A percentile compares a stretch with the other conserved stretches of the same genome.
Conservation (phyloP, 345 rosid species). For the Eucalyptus erythrocorys region DNA sequence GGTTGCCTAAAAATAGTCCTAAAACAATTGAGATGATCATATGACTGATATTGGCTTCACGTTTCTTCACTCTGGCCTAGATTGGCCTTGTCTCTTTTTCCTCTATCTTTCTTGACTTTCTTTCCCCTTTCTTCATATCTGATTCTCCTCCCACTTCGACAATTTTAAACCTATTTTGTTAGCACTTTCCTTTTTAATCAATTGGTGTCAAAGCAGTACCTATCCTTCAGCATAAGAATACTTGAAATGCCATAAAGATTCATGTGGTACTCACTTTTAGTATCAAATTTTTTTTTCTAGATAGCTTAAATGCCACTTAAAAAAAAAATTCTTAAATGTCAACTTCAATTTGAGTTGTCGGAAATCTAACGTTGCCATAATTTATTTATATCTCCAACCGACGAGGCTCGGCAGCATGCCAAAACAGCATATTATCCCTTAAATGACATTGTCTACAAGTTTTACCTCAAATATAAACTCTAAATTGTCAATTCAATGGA, state of each 20-base stretch:
- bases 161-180: not conserved
- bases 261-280: too few species aligned
- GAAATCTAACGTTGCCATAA: too few species aligned
- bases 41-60: not conserved
- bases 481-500: too few species aligned
- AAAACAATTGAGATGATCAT: not conserved
- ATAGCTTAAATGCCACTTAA: too few species aligned
- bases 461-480: too few species aligned
- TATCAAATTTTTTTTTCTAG: too few species aligned
- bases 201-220: not conserved
- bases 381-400: too few species aligned
- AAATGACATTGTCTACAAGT: too few species aligned
- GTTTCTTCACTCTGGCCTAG: not conserved
- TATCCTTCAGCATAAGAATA: not conserved
- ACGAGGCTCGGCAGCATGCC: too few species aligned
- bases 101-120: not conserved
- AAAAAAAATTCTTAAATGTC: too few species aligned
- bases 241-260: too few species aligned
- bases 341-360: accelerated
- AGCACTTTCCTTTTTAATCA: not conserved
- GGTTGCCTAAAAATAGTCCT: not conserved
- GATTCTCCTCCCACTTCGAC: not conserved
- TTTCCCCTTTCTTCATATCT: not conserved
- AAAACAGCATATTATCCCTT: too few species aligned
- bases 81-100: not conserved